phyloP scores from a whole-genome alignment of 345 rosid species.

The Gossypium sturtianum region DNA sequence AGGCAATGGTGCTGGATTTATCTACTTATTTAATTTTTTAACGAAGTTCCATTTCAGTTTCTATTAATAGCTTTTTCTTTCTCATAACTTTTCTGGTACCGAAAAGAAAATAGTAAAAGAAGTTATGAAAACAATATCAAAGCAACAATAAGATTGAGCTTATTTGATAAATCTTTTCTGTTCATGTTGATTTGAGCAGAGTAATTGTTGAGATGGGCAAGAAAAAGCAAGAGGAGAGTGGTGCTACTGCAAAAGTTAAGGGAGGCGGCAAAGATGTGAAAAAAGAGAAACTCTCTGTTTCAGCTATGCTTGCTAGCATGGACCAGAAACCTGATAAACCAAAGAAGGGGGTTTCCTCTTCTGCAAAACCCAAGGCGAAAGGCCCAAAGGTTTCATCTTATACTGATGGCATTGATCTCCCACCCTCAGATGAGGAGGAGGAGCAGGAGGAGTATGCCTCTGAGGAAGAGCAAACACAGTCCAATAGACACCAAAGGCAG shows the following conservation, averaged over 20 bases:
- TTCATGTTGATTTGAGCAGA: slow-evolving; percentile 16
- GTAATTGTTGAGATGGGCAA: slow-evolving; percentile 51
- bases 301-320: slow-evolving; percentile 84
- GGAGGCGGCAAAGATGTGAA: slow-evolving; percentile 51
- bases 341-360: slow-evolving; percentile 48
- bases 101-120: neutral
- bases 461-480: slow-evolving; percentile 43
- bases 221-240: slow-evolving; percentile 61
- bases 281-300: slow-evolving; percentile 61
- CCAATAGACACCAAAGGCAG: slow-evolving; percentile 46
- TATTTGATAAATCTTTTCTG: neutral
- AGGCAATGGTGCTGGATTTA: neutral
- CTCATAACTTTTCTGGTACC: neutral
- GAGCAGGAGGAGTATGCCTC: slow-evolving; percentile 38
- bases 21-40: neutral
- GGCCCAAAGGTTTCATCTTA: slow-evolving; percentile 49
- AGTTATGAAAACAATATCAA: neutral
- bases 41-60: neutral
- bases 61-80: neutral
- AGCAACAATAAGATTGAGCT: neutral
- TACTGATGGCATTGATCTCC: slow-evolving; percentile 80
- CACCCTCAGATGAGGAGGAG: slow-evolving; percentile 86
- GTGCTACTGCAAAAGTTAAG: slow-evolving; percentile 39
- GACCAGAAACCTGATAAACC: slow-evolving; percentile 72
- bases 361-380: slow-evolving; percentile 45